Percentiles rank a stretch among this genome's conserved stretches.
Conservation (phyloP, 345 rosid genomes). For the Eucalyptus polybractea region DNA sequence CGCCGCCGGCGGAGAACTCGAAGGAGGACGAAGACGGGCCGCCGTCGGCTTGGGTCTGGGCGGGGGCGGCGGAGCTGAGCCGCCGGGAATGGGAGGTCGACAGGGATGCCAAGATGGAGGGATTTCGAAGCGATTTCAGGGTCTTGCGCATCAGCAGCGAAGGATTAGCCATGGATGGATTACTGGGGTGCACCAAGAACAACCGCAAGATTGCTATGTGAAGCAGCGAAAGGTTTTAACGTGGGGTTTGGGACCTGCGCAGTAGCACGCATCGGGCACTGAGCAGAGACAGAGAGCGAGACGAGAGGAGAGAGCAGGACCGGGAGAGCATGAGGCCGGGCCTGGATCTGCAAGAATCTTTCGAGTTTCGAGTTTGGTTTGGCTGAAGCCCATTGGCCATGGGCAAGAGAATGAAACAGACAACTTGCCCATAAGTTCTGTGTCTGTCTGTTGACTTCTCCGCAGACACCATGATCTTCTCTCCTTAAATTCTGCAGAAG, state of each 20-base stretch:
- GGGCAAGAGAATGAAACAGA: neutral
- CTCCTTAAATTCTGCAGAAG: neutral
- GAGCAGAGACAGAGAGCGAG: neutral
- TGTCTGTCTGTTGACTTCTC: neutral
- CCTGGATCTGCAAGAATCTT: neutral
- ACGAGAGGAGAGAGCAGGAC: neutral
- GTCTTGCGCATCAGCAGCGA: constrained; percentile 17
- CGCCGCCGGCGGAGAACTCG: neutral
- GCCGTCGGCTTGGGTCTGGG: constrained; percentile 16
- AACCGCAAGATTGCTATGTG: neutral
- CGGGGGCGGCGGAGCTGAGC: constrained; percentile 24
- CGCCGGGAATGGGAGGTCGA: constrained; percentile 8
- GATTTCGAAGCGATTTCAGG: constrained; percentile 12
- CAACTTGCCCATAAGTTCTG: neutral
- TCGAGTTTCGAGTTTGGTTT: neutral
- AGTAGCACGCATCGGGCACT: neutral
- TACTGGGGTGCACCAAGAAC: neutral
- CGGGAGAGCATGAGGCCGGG: neutral
- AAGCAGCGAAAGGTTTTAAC: neutral
- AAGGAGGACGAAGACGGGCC: constrained; percentile 34
- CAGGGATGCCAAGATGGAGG: neutral
- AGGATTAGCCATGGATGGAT: constrained; percentile 19
- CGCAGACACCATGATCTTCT: neutral
- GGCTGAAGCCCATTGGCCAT: neutral
- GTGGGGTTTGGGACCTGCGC: neutral